phyloP scores from a whole-genome alignment of 768 basidiomycete genomes.

The Phlebiopsis flavidoalba region DNA sequence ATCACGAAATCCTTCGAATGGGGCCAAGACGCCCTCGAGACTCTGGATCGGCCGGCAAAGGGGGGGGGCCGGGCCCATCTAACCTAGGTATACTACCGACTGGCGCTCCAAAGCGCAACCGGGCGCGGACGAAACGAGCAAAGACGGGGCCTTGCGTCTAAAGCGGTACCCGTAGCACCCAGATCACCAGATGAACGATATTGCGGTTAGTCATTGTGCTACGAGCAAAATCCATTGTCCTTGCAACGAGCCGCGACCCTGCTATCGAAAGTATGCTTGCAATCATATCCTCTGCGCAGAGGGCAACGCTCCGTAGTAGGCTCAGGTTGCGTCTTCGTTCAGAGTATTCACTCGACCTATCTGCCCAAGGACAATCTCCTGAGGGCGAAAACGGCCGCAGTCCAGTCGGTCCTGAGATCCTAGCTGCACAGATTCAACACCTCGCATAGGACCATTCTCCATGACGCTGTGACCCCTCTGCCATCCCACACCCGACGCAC shows the following conservation, averaged over 20 bases:
- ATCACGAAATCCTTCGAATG: conserved; percentile 69
- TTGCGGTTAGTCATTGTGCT: neutral
- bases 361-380: neutral
- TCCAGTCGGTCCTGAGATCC: neutral
- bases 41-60: conserved; percentile 62
- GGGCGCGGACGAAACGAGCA: conserved; percentile 7
- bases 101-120: conserved; percentile 23
- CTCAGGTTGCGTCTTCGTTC: neutral
- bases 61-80: neutral
- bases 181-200: neutral
- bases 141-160: conserved; percentile 10
- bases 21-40: conserved; percentile 65
- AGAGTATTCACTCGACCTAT: neutral
- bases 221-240: neutral
- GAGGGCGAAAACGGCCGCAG: no score
- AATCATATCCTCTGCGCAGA: neutral
- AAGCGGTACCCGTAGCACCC: conserved; percentile 11
- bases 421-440: neutral
- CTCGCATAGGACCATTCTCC: neutral
- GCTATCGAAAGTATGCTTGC: neutral
- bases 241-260: neutral
- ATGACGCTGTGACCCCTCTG: neutral
- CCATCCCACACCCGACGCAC: no score
- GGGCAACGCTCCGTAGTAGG: neutral
- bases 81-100: conserved; percentile 18